Conservation (phyloP, 2,329 filamentous ascomycete genomes). For the Metarhizium guizhouense region DNA sequence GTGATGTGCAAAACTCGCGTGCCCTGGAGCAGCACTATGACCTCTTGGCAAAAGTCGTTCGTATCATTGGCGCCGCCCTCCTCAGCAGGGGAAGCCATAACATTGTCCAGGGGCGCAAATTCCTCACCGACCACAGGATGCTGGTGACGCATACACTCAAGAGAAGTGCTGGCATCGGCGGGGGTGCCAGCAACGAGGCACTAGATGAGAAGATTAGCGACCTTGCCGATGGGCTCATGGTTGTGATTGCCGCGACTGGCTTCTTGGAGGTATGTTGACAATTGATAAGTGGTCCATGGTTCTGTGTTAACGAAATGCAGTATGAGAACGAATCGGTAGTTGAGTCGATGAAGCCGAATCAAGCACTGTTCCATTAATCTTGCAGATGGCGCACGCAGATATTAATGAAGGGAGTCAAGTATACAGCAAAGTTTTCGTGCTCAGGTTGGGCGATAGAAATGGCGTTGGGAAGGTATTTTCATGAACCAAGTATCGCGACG, state of each 20-base stretch:
- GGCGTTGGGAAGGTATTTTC: conserved; percentile 15
- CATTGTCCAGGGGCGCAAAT: conserved; percentile 67
- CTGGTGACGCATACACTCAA: conserved; percentile 88
- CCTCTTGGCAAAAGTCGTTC: conserved; percentile 69
- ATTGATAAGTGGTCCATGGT: neutral
- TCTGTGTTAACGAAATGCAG: conserved; percentile 17
- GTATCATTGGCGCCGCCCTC: conserved; percentile 74
- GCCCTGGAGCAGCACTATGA: conserved; percentile 77
- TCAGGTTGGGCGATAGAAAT: conserved; percentile 7
- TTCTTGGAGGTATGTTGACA: conserved; percentile 68
- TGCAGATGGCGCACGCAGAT: neutral
- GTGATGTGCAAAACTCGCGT: conserved; percentile 59
- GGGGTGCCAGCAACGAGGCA: conserved; percentile 23
- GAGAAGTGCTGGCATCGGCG: conserved; percentile 70
- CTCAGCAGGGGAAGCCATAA: conserved; percentile 77
- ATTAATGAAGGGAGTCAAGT: neutral
- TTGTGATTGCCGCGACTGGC: conserved; percentile 71
- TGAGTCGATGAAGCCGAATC: conserved; percentile 22
- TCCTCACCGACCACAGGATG: conserved; percentile 73
- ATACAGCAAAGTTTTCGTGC: neutral
- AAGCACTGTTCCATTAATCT: conserved; percentile 30
- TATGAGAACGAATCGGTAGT: conserved; percentile 31
- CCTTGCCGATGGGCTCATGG: conserved; percentile 75
- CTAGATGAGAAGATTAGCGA: conserved; percentile 60
- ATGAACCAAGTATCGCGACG: neutral